Conservation (phyloP, 495 filamentous ascomycete species). For the Xylaria sp. region DNA sequence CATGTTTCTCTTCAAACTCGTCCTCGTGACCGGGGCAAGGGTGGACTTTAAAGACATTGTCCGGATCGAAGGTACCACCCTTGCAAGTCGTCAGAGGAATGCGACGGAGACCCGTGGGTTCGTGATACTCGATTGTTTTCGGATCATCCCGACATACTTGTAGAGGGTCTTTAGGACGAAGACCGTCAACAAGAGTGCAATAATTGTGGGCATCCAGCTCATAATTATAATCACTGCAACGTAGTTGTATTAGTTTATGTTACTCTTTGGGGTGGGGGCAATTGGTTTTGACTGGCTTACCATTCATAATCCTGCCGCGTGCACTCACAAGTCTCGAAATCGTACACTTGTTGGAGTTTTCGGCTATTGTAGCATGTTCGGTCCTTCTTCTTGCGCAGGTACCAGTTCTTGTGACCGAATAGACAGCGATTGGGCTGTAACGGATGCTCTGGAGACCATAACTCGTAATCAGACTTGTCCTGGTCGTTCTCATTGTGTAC, state of each 20-base stretch:
- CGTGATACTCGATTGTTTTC: slow-evolving; percentile 72
- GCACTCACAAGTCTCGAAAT: slow-evolving; percentile 78
- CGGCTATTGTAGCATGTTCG: slow-evolving; percentile 80
- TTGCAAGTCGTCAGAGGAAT: slow-evolving; percentile 87
- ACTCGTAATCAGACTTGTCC: slow-evolving; percentile 71
- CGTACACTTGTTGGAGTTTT: slow-evolving; percentile 70
- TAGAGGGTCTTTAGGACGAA: slow-evolving; percentile 67
- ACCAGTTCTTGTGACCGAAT: slow-evolving; percentile 89
- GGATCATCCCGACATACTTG: slow-evolving; percentile 72
- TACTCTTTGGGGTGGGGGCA: not conserved
- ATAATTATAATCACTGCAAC: slow-evolving; percentile 88
- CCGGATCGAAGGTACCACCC: slow-evolving; percentile 69
- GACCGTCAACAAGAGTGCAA: slow-evolving; percentile 76
- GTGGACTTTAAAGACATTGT: slow-evolving; percentile 61
- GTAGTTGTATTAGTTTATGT: slow-evolving; percentile 25
- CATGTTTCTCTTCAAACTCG: slow-evolving; percentile 75
- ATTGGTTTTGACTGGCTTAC: slow-evolving; percentile 55
- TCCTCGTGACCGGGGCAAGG: slow-evolving; percentile 80
- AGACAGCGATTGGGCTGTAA: slow-evolving; percentile 77
- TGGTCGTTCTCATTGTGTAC: slow-evolving; percentile 67
- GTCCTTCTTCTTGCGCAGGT: slow-evolving; percentile 82
- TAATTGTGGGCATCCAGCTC: slow-evolving; percentile 75
- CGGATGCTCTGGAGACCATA: slow-evolving; percentile 87
- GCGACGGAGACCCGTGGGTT: slow-evolving; percentile 87
- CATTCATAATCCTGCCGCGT: slow-evolving; percentile 90